These are phyloP conservation scores for Cetradonia linearis DNA, from an alignment of 495 filamentous ascomycete genomes.

Conservation along the genomic window DNA sequence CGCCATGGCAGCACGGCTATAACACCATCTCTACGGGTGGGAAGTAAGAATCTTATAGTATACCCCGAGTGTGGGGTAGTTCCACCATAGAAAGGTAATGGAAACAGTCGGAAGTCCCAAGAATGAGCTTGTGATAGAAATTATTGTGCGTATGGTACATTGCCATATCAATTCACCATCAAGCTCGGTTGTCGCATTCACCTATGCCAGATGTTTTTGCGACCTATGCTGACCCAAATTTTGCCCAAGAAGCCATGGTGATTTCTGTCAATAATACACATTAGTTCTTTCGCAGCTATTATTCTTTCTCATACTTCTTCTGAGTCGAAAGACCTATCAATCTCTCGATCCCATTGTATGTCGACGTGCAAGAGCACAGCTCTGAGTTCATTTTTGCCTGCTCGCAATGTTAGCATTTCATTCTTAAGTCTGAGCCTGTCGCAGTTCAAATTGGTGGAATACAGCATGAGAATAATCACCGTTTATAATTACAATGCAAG, in stretches of 20 bases:
- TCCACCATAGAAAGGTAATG: constrained; percentile 5
- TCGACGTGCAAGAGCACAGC: neutral
- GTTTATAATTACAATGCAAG: constrained; percentile 3
- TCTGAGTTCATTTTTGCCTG: neutral
- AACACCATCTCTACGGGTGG: neutral
- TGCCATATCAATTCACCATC: neutral
- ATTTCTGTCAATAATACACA: neutral
- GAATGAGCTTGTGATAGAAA: neutral
- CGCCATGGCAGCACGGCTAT: neutral
- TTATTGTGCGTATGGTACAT: neutral
- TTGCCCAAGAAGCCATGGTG: neutral
- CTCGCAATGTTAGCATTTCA: neutral
- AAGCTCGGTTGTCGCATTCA: neutral
- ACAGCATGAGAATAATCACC: neutral
- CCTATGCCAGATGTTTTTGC: neutral
- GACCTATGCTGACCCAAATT: neutral
- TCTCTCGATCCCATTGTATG: neutral
- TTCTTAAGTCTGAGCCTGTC: neutral
- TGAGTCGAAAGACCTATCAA: neutral
- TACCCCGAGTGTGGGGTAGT: neutral
- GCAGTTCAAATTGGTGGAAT: neutral
- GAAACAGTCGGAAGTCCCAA: neutral
- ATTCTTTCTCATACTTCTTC: neutral
- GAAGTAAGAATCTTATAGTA: neutral
- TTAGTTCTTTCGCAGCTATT: neutral